A percentile compares a stretch with the other conserved stretches of the same genome.
These are phyloP conservation scores for Fallopia convolvulus DNA, from an alignment of 148 eudicot genomes.

Conservation along the genomic window DNA sequence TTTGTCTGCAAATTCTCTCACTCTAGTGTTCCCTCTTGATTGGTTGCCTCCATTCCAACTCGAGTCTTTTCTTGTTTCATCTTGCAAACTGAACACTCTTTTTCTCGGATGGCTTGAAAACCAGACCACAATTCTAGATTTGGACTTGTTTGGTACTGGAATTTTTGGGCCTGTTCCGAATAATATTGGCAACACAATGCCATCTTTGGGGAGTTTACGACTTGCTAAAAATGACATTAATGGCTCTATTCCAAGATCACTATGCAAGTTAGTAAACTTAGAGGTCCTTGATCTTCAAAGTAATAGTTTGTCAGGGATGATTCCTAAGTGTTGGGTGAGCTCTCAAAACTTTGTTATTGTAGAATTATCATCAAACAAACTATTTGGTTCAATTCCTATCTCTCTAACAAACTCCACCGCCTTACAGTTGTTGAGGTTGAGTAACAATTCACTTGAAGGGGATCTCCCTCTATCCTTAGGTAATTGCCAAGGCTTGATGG, in stretches of 20 bases:
- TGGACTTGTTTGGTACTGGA: neutral
- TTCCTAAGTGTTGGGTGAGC: constrained; percentile 23
- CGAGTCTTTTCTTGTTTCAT: neutral
- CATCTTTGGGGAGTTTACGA: neutral
- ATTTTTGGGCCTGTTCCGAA: constrained; percentile 4
- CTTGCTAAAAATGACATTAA: neutral
- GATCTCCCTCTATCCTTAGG: neutral
- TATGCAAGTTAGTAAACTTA: neutral
- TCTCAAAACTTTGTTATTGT: neutral
- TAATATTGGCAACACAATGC: neutral
- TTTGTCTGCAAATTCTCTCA: neutral
- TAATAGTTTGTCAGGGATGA: constrained; percentile 21
- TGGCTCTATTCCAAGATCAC: neutral
- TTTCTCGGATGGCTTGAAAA: constrained; percentile 20
- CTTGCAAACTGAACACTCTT: constrained; percentile 11
- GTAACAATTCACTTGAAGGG: constrained; percentile 29
- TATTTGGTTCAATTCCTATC: constrained; percentile 18
- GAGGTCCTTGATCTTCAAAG: neutral
- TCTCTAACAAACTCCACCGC: constrained; percentile 1
- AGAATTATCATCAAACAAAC: constrained; percentile 23
- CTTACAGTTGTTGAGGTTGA: constrained; percentile 15
- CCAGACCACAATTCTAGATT: neutral
- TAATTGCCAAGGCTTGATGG: neutral
- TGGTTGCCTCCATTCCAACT: constrained; percentile 24
- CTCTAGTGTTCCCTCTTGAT: constrained; percentile 9